Conservation (phyloP, 129 eudicot species). For the Chrysanthemum seticuspe region DNA sequence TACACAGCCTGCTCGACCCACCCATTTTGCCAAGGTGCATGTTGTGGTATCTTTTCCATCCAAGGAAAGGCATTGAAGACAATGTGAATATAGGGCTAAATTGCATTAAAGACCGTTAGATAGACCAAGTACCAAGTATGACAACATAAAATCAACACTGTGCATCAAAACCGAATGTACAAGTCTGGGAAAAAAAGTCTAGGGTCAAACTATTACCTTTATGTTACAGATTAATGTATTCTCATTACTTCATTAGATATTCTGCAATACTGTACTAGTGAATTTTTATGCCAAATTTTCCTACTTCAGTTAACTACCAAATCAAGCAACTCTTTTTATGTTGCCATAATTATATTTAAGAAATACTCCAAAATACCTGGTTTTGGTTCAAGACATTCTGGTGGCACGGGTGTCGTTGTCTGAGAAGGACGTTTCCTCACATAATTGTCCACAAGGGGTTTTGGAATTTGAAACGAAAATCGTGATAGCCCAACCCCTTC, state of each 20-base stretch:
- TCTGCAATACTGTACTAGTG: too few relatives aligned
- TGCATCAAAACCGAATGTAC: not conserved
- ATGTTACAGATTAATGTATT: not conserved
- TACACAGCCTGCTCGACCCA: not conserved
- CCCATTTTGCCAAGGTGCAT: too few relatives aligned
- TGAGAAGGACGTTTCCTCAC: slow-evolving; percentile 56
- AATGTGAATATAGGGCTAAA: too few relatives aligned
- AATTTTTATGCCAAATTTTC: too few relatives aligned
- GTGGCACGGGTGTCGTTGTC: slow-evolving; percentile 24
- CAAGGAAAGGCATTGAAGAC: too few relatives aligned
- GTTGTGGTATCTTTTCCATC: too few relatives aligned
- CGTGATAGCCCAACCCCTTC: slow-evolving; percentile 47
- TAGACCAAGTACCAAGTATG: not conserved
- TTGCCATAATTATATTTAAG: too few relatives aligned
- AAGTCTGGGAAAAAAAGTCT: not conserved
- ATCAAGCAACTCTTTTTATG: not conserved
- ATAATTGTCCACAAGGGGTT: slow-evolving; percentile 66
- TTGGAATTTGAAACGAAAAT: slow-evolving; percentile 85
- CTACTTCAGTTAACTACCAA: not conserved
- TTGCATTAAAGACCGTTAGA: not conserved
- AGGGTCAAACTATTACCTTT: not conserved
- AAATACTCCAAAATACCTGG: slow-evolving; percentile 32
- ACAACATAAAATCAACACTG: not conserved
- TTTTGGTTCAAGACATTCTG: slow-evolving; percentile 35
- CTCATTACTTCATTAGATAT: slow-evolving; percentile 9